Conservation (phyloP, 73 alveolate species). For the Diophrys sp. region DNA sequence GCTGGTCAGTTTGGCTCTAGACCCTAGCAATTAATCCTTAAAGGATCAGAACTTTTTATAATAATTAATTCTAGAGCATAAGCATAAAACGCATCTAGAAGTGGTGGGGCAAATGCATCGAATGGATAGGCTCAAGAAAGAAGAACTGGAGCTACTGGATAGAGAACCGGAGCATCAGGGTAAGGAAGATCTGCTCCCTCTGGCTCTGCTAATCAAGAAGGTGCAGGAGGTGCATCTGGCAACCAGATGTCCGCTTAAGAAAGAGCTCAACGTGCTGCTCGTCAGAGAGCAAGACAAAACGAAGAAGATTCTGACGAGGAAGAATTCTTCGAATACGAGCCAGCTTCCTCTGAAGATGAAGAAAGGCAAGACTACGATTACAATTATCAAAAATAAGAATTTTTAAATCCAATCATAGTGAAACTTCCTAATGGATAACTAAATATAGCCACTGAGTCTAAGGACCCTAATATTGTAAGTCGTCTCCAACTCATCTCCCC, state of each 20-base stretch:
- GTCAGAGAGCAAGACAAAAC: not conserved
- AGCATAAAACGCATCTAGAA: too few species aligned
- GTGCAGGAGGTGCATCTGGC: not conserved
- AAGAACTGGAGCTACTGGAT: not conserved
- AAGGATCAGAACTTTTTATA: too few species aligned
- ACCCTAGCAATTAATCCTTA: too few species aligned
- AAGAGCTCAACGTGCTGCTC: not conserved
- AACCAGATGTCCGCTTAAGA: not conserved
- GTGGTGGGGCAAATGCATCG: too few species aligned
- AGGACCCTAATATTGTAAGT: slow-evolving; percentile 51
- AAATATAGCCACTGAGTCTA: slow-evolving; percentile 57
- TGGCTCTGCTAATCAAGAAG: not conserved
- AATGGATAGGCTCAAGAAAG: too few species aligned
- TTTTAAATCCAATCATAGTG: slow-evolving; percentile 55
- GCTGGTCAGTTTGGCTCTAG: too few species aligned
- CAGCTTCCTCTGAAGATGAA: slow-evolving; percentile 58
- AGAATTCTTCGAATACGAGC: slow-evolving; percentile 56
- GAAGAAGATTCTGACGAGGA: slow-evolving; percentile 47
- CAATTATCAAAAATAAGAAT: slow-evolving; percentile 48
- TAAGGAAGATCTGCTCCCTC: not conserved
- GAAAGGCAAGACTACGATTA: slow-evolving; percentile 51
- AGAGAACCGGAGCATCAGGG: not conserved
- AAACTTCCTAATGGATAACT: slow-evolving; percentile 61
- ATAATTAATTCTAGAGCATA: too few species aligned
- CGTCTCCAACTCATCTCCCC: not conserved